phyloP scores from a whole-genome alignment of 306 rosid species.

The Cicer cuneatum region DNA sequence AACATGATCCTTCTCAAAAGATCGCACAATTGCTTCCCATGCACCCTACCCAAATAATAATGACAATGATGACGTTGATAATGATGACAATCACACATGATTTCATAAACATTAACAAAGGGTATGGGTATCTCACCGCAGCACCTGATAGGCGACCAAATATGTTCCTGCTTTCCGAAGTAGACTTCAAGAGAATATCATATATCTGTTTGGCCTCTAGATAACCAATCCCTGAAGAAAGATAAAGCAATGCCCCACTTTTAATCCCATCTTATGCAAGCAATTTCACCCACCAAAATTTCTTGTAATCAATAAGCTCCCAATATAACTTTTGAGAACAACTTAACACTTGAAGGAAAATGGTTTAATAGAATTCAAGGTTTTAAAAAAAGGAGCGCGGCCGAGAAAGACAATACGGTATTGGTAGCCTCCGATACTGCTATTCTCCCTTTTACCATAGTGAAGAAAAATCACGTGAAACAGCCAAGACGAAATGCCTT shows the following conservation, averaged over 20 bases:
- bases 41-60: constrained; percentile 65
- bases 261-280: constrained; percentile 2
- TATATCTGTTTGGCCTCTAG: constrained; percentile 79
- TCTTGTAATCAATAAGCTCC: not conserved
- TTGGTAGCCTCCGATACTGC: no score
- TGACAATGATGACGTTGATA: not conserved
- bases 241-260: constrained; percentile 17
- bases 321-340: not conserved
- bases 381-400: no score
- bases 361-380: not conserved
- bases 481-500: no score
- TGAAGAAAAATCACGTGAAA: no score
- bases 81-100: not conserved
- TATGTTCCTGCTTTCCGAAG: constrained; percentile 84
- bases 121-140: constrained; percentile 61
- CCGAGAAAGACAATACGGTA: no score
- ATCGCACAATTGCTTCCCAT: constrained; percentile 78
- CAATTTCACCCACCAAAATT: not conserved
- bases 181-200: constrained; percentile 72
- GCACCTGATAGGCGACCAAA: constrained; percentile 90
- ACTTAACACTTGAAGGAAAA: not conserved
- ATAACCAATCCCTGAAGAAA: constrained; percentile 74
- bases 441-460: no score
- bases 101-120: not conserved
- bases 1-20: constrained; percentile 85